Conservation (phyloP, 1,284 basidiomycete species). For the Prillingera fragicola region DNA sequence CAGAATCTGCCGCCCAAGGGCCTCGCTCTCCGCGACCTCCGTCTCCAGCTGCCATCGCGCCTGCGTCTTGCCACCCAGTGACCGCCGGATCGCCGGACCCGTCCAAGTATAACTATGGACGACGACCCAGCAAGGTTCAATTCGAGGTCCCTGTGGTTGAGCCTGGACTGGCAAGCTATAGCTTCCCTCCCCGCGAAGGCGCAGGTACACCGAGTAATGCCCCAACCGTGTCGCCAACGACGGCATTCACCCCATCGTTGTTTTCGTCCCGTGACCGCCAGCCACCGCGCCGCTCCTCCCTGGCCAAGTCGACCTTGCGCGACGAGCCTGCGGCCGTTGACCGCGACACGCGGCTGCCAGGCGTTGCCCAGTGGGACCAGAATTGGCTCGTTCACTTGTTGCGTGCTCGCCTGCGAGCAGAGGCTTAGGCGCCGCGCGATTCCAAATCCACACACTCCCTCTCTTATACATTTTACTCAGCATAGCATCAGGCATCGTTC, state of each 20-base stretch:
- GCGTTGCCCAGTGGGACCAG: slow-evolving; percentile 40
- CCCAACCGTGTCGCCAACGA: neutral
- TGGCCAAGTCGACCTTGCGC: slow-evolving; percentile 12
- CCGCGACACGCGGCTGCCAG: slow-evolving; percentile 9
- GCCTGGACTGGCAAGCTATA: slow-evolving; percentile 14
- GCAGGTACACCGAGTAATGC: neutral
- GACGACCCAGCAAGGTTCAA: slow-evolving; percentile 44
- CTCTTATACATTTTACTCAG: neutral
- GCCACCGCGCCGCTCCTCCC: slow-evolving; percentile 16
- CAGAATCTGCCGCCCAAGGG: slow-evolving; percentile 3
- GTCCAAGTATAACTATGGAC: slow-evolving; percentile 12
- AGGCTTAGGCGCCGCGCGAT: slow-evolving; percentile 4
- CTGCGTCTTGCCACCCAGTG: neutral
- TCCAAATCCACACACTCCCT: neutral
- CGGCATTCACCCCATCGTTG: slow-evolving; percentile 5
- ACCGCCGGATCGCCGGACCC: slow-evolving; percentile 1
- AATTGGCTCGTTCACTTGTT: slow-evolving; percentile 41
- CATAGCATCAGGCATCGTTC: neutral
- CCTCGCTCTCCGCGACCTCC: slow-evolving; percentile 2
- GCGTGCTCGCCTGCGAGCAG: slow-evolving; percentile 18
- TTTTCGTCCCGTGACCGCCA: slow-evolving; percentile 6
- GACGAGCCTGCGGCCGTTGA: slow-evolving; percentile 1
- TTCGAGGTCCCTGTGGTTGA: slow-evolving; percentile 31
- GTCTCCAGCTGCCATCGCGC: slow-evolving; percentile 3
- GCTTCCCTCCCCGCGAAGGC: slow-evolving; percentile 22